phyloP scores from a whole-genome alignment of 83 land plant species.

The Picea abies region DNA sequence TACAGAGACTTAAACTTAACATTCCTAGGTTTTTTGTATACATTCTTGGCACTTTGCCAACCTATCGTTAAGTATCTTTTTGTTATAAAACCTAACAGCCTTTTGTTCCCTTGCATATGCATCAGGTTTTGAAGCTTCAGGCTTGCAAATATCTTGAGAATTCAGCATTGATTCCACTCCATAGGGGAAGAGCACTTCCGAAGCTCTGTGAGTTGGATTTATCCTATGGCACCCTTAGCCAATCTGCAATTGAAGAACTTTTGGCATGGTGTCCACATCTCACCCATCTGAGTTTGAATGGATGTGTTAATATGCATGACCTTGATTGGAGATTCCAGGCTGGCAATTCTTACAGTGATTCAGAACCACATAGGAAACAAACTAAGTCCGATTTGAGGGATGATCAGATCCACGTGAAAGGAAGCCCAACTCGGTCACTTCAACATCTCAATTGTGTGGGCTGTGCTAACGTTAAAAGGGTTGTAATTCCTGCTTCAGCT shows the following conservation, averaged over 20 bases:
- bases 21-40: not conserved
- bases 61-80: conserved; percentile 36
- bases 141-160: conserved; percentile 54
- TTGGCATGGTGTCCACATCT: conserved; percentile 42
- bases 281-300: conserved; percentile 42
- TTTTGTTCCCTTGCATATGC: not conserved
- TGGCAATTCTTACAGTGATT: conserved; percentile 4
- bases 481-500: conserved; percentile 28
- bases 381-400: conserved; percentile 9
- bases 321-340: conserved; percentile 33
- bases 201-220: conserved; percentile 41
- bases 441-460: conserved; percentile 51
- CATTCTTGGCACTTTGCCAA: conserved; percentile 63
- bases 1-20: not conserved
- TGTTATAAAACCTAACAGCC: not conserved
- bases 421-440: conserved; percentile 12
- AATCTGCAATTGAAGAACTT: conserved; percentile 40
- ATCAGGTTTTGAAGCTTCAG: conserved; percentile 44
- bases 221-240: conserved; percentile 47
- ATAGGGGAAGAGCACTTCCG: conserved; percentile 39
- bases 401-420: not conserved
- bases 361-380: conserved; percentile 11
- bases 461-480: conserved; percentile 46
- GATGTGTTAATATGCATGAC: conserved; percentile 47
- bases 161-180: conserved; percentile 46